Conservation (phyloP, 2,329 filamentous ascomycete species). For the Penicillium sp. region DNA sequence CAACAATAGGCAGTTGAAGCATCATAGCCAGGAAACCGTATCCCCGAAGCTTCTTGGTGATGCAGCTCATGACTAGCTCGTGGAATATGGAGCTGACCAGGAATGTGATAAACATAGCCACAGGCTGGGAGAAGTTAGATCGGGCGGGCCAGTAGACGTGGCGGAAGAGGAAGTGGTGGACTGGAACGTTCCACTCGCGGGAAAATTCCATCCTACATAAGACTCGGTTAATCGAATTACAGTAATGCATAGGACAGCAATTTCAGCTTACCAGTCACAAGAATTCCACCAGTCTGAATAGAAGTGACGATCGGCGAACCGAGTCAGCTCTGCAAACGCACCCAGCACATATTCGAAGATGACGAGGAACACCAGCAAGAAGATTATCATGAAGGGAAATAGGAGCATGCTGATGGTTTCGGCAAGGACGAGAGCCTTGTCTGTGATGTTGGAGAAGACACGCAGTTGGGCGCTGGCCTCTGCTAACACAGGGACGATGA, state of each 20-base stretch:
- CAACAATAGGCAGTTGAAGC: slow-evolving; percentile 93
- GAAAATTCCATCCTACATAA: slow-evolving; percentile 78
- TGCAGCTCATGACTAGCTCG: slow-evolving; percentile 95
- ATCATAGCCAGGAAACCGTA: slow-evolving; percentile 96
- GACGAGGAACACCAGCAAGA: slow-evolving; percentile 92
- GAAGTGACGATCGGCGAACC: slow-evolving; percentile 91
- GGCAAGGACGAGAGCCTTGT: slow-evolving; percentile 74
- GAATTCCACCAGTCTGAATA: slow-evolving; percentile 74
- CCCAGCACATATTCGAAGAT: slow-evolving; percentile 97
- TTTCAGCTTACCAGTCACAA: slow-evolving; percentile 45
- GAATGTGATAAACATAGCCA: slow-evolving; percentile 88
- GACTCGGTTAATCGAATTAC: background rate
- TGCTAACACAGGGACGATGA: slow-evolving; percentile 83
- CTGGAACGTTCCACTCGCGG: slow-evolving; percentile 95
- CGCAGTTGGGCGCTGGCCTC: slow-evolving; percentile 63
- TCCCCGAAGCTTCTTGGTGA: slow-evolving; percentile 91
- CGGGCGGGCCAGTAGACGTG: slow-evolving; percentile 88
- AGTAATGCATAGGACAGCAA: background rate
- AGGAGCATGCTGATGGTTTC: slow-evolving; percentile 89
- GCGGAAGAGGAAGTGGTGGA: slow-evolving; percentile 89
- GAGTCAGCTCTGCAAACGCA: slow-evolving; percentile 89
- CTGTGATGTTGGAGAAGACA: slow-evolving; percentile 51
- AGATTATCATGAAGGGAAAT: slow-evolving; percentile 96
- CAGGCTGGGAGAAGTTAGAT: slow-evolving; percentile 68
- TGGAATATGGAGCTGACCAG: slow-evolving; percentile 85